Evolutionary conservation across 2,329 filamentous ascomycete genomes (phyloP), one percentile per base, ranked within the genome.

Genomic region (Aspergillus cejpii): DNA sequence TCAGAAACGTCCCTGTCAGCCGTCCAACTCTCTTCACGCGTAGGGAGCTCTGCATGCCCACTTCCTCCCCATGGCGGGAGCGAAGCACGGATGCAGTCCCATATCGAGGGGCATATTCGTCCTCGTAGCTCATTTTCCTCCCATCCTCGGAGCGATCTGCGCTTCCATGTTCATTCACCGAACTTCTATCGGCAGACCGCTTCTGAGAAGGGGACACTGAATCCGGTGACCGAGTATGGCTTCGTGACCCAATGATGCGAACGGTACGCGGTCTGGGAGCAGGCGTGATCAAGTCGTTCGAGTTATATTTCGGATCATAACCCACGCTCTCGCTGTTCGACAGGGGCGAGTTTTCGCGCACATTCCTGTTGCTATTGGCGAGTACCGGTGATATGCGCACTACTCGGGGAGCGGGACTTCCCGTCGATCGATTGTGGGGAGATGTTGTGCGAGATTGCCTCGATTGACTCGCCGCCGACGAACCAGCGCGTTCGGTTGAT

Each of bases 21-120:
- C 87, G 86, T 12, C 83, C 84, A 11, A 87, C 79, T 49, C 86
- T 76, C 67, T 90, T 91, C 47, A 90, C 74, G 4, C 87, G 79
- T 74, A 89, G 79, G 0, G 87, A 88, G 55, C 83, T 83, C 48
- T 87, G 85, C 1, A 80, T 70, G 11, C 79, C 82, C 26, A 71
- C 68, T 26, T 85, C 81, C 19, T 89, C 84, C 2, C 80, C 80
- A 39, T 75, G 73, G 6, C 68, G 66, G 27, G 64, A 55, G 15
- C 68, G 61, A 23, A 66, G 49, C 6, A 66, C 62, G 10, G 68
- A 71, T 11, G 66, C 60, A 21, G 65, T 56, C 4, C 63, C 62
- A 21, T 62, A 36, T 12, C 61, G 59, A 3, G 59, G 54, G 1
- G 52, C 55, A 24, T 62, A 60, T 15, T 68, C 67, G 19, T 69